Base-by-base conservation (phyloP, 176 grass and related monocot species). In the Bothriochloa decipiens region DNA sequence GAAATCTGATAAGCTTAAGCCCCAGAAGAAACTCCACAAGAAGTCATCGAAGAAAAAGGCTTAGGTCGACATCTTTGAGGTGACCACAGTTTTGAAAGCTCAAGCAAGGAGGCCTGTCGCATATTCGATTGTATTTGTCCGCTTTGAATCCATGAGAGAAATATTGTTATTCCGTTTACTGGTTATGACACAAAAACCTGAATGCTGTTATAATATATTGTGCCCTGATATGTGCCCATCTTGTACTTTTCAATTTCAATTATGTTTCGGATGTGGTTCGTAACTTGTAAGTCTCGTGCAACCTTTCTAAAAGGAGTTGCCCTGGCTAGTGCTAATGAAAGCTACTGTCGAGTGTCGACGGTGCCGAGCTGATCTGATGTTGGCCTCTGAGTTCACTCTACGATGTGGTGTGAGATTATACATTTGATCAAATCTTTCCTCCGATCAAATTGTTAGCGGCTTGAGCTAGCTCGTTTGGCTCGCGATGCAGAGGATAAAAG, bases 31-130 rank as follows among this genome's bases (percentile, higher is more conserved):
- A 53, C 36, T 75, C 16, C 28, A 67, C 17, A 98, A 98, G 85
- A 95, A 90, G 85, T 71, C 85, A n/a, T 87, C 85, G 15, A 91
- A 90, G 75, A 92, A 95, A 83, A 92, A 88, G 11, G 76, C 83
- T 71, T 84, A 91, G 65, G 63, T 70, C 10, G 13, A 70, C 37
- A 57, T 55, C 22, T 40, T 87, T 55, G 49, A 35, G 64, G 17
- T 55, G 63, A 76, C 63, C 23, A 43, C 68, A 60, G 41, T 72
- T 82, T 90, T 76, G 33, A 52, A 72, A 53, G 23, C 55, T 77
- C 17, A 23, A 32, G 26, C 39, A 29, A 65, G 27, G 26, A 65
- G 63, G 27, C 63, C 5, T 65, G 27, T 15, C 6, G 13, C 27
- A 14, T 14, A 83, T 68, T 29, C 5, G 32, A 75, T 75, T 53